Percentiles rank a stretch among this genome's conserved stretches.
phyloP scores from a whole-genome alignment of 2,329 filamentous ascomycete species.

The Knufia fluminis region DNA sequence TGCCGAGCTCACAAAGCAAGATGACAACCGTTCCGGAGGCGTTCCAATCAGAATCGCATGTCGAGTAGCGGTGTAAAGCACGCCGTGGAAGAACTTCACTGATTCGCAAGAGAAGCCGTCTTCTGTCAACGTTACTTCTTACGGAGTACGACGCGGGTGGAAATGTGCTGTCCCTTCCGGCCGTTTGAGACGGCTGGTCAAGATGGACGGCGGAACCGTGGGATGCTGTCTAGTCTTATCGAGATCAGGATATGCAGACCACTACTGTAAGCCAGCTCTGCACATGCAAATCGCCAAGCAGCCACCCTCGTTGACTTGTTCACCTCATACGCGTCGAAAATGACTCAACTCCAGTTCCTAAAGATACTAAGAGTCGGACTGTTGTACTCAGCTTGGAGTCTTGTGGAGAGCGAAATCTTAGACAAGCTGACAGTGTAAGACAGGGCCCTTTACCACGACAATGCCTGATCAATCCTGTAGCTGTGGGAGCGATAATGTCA shows the following conservation, averaged over 20 bases:
- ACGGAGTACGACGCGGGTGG: neutral
- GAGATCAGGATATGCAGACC: neutral
- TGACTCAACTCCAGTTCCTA: neutral
- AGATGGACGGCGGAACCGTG: neutral
- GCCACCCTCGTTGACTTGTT: neutral
- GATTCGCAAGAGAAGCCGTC: neutral
- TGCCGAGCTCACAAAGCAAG: neutral
- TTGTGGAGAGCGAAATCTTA: neutral
- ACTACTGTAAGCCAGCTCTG: too few relatives aligned
- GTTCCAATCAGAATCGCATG: neutral
- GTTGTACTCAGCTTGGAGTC: slow-evolving; percentile 1
- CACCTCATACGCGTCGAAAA: neutral
- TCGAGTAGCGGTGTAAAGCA: slow-evolving; percentile 4
- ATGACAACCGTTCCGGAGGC: neutral
- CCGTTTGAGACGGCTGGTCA: neutral
- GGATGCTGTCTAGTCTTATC: neutral
- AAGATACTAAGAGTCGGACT: neutral
- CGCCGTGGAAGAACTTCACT: neutral
- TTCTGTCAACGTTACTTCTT: neutral
- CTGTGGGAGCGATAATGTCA: too few relatives aligned
- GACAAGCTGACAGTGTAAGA: neutral
- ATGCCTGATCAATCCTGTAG: neutral
- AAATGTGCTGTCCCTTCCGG: slow-evolving; percentile 2
- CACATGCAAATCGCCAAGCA: slow-evolving; percentile 1
- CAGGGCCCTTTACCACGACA: neutral